Evolutionary conservation across 768 basidiomycete genomes (phyloP).

Genomic region (Boletus bicolor): DNA sequence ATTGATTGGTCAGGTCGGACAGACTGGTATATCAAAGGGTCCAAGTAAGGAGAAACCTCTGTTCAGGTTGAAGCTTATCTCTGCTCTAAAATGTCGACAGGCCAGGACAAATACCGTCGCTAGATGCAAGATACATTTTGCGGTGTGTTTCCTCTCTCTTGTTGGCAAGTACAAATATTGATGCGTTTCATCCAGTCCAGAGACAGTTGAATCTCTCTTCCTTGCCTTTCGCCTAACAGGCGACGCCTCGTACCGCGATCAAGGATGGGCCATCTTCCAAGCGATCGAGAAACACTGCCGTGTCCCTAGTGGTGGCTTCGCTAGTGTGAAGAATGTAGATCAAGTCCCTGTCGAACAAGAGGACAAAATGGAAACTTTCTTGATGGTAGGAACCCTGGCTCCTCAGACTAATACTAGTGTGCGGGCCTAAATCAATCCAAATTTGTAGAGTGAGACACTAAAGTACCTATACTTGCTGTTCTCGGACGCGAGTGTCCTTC

Average conservation of each 20-base stretch:
- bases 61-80: not conserved
- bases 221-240: constrained; percentile 89
- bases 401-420: not conserved
- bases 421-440: not conserved
- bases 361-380: constrained; percentile 96
- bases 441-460: constrained; percentile 72
- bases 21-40: constrained; percentile 95
- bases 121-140: constrained; percentile 92
- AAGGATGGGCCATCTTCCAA: constrained; percentile 88
- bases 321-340: constrained; percentile 82
- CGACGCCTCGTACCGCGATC: constrained; percentile 72
- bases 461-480: constrained; percentile 92
- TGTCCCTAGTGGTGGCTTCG: constrained; percentile 78
- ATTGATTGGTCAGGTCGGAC: constrained; percentile 36
- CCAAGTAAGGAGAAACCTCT: constrained; percentile 40
- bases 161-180: not conserved
- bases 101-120: constrained; percentile 35
- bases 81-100: constrained; percentile 12
- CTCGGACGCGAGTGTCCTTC: constrained; percentile 65
- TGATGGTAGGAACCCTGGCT: constrained; percentile 55
- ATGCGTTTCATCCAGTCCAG: constrained; percentile 53
- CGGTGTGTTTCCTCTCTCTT: constrained; percentile 42
- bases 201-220: constrained; percentile 94
- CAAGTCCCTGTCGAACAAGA: constrained; percentile 61
- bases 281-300: constrained; percentile 83